Evolutionary conservation across 345 rosid species (phyloP).

Genomic region (Gossypium longicalyx): DNA sequence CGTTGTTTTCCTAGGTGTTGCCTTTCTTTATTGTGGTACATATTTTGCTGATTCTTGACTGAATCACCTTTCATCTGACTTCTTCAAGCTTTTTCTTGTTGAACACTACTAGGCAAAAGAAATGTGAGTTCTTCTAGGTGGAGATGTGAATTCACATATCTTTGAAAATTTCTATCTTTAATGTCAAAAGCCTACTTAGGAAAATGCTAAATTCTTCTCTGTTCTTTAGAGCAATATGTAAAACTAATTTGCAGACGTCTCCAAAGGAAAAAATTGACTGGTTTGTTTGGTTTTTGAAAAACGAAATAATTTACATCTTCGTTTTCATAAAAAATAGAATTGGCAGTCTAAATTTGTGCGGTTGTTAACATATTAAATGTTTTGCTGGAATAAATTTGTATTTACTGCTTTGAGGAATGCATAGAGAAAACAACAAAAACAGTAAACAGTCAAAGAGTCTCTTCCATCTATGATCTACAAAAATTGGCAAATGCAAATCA

Average conservation of each 20-base stretch:
- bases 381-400: not conserved
- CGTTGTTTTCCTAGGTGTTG: constrained; percentile 7
- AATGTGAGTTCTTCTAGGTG: not conserved
- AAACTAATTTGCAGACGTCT: not conserved
- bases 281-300: not conserved
- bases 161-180: not conserved
- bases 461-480: not conserved
- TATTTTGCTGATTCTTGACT: not conserved
- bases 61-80: not conserved
- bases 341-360: not conserved
- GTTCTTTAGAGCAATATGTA: not conserved
- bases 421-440: not conserved
- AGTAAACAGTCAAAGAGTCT: not conserved
- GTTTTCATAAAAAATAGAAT: not conserved
- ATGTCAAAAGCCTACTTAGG: not conserved
- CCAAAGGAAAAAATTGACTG: not conserved
- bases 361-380: not conserved
- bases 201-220: not conserved
- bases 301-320: not conserved
- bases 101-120: not conserved
- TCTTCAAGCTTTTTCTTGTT: not conserved
- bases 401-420: not conserved
- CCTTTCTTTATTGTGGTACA: not conserved
- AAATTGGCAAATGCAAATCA: too few species aligned
- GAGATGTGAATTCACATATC: not conserved